Percentiles rank a stretch among this genome's conserved stretches.
phyloP scores from a whole-genome alignment of 768 basidiomycete species.

The Baorangia bicolor region DNA sequence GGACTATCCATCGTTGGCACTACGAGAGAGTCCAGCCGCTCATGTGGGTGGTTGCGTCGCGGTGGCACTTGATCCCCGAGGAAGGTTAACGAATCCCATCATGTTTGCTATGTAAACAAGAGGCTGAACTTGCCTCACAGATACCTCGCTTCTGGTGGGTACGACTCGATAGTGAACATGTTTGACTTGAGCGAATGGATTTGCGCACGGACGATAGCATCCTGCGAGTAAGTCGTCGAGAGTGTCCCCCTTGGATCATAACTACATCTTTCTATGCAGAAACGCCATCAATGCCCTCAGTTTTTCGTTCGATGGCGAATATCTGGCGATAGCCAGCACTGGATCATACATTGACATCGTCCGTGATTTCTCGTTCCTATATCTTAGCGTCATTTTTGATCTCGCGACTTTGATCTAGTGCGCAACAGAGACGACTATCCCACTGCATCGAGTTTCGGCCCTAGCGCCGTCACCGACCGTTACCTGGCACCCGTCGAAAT shows the following conservation, averaged over 20 bases:
- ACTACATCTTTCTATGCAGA: constrained; percentile 36
- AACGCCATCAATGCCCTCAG: constrained; percentile 70
- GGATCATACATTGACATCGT: constrained; percentile 80
- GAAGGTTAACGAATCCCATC: constrained; percentile 43
- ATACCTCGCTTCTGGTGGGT: constrained; percentile 77
- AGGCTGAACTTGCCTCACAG: constrained; percentile 32
- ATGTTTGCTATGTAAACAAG: background rate
- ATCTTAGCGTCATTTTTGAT: background rate
- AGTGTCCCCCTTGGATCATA: background rate
- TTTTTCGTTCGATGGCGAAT: constrained; percentile 85
- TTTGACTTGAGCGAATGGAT: constrained; percentile 83
- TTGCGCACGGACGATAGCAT: constrained; percentile 69
- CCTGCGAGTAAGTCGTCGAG: constrained; percentile 66
- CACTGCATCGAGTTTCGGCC: constrained; percentile 74
- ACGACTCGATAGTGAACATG: constrained; percentile 80
- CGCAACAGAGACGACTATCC: constrained; percentile 72
- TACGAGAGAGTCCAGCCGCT: constrained; percentile 64
- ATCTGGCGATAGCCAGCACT: constrained; percentile 70
- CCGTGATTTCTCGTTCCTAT: constrained; percentile 25
- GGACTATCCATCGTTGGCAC: constrained; percentile 61
- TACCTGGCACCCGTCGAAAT: constrained; percentile 79
- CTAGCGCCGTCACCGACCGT: constrained; percentile 74
- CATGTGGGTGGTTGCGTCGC: constrained; percentile 82
- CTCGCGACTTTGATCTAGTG: constrained; percentile 45
- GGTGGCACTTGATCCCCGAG: constrained; percentile 77